Conservation (phyloP, 2,329 filamentous ascomycete species). For the Hypoxylon rubiginosum region DNA sequence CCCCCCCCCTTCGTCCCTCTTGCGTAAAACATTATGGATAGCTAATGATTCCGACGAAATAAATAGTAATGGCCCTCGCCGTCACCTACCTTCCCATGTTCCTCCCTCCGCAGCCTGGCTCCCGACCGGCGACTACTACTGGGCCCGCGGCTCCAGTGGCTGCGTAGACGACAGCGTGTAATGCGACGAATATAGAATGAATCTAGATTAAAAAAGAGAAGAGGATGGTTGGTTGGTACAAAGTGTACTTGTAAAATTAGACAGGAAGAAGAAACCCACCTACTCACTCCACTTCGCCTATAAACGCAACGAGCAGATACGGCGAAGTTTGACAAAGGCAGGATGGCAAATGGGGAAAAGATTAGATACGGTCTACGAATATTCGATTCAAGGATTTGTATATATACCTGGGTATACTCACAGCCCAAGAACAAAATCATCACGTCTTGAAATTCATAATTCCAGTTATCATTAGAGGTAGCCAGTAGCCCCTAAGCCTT, state of each 20-base stretch:
- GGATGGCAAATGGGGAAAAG: background rate
- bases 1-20: background rate
- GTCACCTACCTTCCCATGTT: constrained; percentile 67
- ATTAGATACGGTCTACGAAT: background rate
- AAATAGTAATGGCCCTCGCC: constrained; percentile 70
- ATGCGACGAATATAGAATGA: background rate
- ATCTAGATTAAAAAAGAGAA: background rate
- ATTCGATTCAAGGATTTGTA: background rate
- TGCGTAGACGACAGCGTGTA: constrained; percentile 8
- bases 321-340: background rate
- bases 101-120: constrained; percentile 57
- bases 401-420: background rate
- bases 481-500: background rate
- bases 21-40: background rate
- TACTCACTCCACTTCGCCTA: background rate
- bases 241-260: background rate
- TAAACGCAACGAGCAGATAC: background rate
- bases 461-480: background rate
- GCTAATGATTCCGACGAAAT: constrained; percentile 13
- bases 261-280: background rate
- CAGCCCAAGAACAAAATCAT: no score
- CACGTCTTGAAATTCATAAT: background rate
- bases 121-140: constrained; percentile 51
- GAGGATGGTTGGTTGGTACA: background rate
- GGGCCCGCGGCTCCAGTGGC: constrained; percentile 48